Percentiles rank a stretch among this genome's conserved stretches.
These are phyloP conservation scores for Primulina eburnea DNA, from an alignment of 257 asterid species.

Conservation along the genomic window DNA sequence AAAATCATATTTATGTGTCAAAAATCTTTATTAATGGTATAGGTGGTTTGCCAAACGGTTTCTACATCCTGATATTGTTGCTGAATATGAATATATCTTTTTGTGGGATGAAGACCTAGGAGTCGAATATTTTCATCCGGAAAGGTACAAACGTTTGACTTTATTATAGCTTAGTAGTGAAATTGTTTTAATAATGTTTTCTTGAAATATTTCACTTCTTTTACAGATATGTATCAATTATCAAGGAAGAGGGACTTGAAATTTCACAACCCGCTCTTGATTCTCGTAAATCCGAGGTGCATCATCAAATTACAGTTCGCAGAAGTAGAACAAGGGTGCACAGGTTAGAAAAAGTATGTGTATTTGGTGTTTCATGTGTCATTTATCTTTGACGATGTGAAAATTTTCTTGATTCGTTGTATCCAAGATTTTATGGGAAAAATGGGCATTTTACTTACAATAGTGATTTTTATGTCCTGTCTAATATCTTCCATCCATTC, in stretches of 20 bases:
- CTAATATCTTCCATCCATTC: constrained; percentile 8
- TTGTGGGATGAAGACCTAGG: constrained; percentile 96
- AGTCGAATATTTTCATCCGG: constrained; percentile 67
- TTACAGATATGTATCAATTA: constrained; percentile 60
- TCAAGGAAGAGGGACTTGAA: constrained; percentile 74
- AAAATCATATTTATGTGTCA: background rate
- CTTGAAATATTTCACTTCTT: constrained; percentile 9
- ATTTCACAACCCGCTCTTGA: constrained; percentile 87
- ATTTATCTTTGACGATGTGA: constrained; percentile 2
- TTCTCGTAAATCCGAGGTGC: constrained; percentile 55
- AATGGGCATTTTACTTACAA: background rate
- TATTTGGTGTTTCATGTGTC: constrained; percentile 10
- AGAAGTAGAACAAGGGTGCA: constrained; percentile 57
- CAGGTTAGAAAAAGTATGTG: constrained; percentile 48
- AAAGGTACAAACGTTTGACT: constrained; percentile 39
- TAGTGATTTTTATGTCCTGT: background rate
- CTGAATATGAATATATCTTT: constrained; percentile 72
- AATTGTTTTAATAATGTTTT: background rate
- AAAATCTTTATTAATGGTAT: constrained; percentile 10
- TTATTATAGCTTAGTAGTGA: background rate
- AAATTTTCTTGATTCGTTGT: background rate
- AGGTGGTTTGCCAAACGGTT: constrained; percentile 99
- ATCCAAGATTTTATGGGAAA: background rate
- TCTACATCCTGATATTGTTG: constrained; percentile 89
- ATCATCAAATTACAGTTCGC: constrained; percentile 70